Conservation (phyloP, 2,329 filamentous ascomycete genomes). For the Trichoderma oligosporum region DNA sequence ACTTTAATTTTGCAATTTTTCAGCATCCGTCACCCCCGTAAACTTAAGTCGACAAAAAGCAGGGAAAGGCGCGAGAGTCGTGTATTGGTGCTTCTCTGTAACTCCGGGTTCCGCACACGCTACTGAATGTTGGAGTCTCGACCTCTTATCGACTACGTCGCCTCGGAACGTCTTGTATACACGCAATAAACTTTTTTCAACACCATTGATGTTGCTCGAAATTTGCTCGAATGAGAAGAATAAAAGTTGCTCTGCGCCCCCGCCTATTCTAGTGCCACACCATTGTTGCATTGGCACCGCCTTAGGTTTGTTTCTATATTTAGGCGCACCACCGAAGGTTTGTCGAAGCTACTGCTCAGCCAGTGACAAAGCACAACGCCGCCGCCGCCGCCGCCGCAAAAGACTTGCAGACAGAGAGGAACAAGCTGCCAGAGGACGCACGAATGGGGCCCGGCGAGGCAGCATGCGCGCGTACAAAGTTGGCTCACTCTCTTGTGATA, state of each 20-base stretch:
- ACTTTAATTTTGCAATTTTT: not conserved
- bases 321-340: conserved; percentile 13
- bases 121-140: no score
- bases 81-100: no score
- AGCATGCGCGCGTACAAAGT: no score
- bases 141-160: no score
- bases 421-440: not conserved
- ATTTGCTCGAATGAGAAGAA: not conserved
- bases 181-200: no score
- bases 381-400: conserved; percentile 3
- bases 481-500: not conserved
- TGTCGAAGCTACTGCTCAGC: conserved; percentile 15
- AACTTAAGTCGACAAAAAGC: no score
- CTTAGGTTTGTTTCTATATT: conserved; percentile 17
- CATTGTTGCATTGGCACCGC: conserved; percentile 5
- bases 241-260: not conserved
- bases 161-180: no score
- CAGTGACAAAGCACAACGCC: not conserved
- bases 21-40: not conserved
- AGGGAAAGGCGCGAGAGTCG: no score
- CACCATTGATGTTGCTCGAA: no score
- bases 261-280: conserved; percentile 7
- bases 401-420: not conserved
- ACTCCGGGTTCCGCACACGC: no score
- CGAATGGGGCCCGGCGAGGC: no score